Evolutionary conservation across 768 basidiomycete species (phyloP).

Genomic region (Cystobasidium onofrii): DNA sequence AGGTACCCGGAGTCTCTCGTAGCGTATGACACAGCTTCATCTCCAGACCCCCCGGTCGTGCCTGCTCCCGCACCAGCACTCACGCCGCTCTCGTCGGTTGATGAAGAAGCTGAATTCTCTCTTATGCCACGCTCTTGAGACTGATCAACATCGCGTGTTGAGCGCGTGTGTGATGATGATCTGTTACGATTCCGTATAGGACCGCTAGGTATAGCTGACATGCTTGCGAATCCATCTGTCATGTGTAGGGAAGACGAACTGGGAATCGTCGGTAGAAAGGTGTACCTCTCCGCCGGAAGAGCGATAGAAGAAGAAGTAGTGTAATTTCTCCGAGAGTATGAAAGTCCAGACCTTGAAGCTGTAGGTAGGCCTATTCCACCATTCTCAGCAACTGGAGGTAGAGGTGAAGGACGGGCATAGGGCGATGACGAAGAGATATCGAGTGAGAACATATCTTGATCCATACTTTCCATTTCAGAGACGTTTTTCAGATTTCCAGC

Average conservation of each 20-base stretch:
- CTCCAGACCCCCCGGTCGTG: not conserved
- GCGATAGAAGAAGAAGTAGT: not conserved
- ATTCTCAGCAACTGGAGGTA: not conserved
- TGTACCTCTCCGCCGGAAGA: not conserved
- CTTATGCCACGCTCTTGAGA: not conserved
- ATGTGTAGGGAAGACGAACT: not conserved
- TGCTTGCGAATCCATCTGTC: conserved; percentile 1
- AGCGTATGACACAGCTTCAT: not conserved
- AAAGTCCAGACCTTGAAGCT: not conserved
- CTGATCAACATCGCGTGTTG: not conserved
- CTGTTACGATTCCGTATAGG: not conserved
- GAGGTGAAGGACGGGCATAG: not conserved
- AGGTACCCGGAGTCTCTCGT: not conserved
- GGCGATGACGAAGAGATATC: conserved; percentile 4
- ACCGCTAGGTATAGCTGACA: not conserved
- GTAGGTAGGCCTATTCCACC: not conserved
- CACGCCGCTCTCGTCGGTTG: not conserved
- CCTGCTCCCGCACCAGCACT: not conserved
- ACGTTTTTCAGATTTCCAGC: not conserved
- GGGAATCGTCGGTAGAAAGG: not conserved
- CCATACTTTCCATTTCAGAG: conserved; percentile 18
- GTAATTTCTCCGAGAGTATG: not conserved
- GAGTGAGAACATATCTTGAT: conserved; percentile 16
- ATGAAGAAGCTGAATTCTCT: not conserved
- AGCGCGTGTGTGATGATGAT: not conserved